A percentile compares a stretch with the other conserved stretches of the same genome.
phyloP scores from a whole-genome alignment of 441 rosid genomes.

The Breynia disticha region DNA sequence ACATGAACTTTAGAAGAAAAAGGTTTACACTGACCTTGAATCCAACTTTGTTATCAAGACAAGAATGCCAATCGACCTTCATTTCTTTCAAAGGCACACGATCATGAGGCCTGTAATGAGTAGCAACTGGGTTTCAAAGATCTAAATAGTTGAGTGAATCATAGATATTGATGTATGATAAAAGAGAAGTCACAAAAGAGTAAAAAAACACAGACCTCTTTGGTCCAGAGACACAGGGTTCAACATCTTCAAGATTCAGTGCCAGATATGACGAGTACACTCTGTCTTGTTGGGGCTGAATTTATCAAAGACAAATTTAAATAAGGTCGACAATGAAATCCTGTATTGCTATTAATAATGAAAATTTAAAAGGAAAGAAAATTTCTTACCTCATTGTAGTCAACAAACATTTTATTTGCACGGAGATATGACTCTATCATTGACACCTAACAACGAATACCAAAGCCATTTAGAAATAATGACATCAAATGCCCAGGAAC shows the following conservation, averaged over 20 bases:
- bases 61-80: slow-evolving; percentile 95
- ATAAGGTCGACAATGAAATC: neutral
- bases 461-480: slow-evolving; percentile 17
- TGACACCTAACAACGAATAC: slow-evolving; percentile 43
- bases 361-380: slow-evolving; percentile 3
- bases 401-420: slow-evolving; percentile 93
- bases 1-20: neutral
- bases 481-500: slow-evolving; percentile 9
- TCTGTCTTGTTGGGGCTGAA: slow-evolving; percentile 90
- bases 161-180: neutral
- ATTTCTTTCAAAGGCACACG: slow-evolving; percentile 85
- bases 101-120: slow-evolving; percentile 78
- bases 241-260: slow-evolving; percentile 67
- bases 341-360: neutral
- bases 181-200: neutral
- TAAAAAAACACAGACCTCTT: slow-evolving; percentile 60
- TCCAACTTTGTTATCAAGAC: slow-evolving; percentile 82
- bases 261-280: slow-evolving; percentile 86
- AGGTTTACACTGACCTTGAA: slow-evolving; percentile 50
- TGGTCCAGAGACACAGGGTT: slow-evolving; percentile 96
- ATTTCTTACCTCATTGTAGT: slow-evolving; percentile 64
- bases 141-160: neutral
- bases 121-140: slow-evolving; percentile 1
- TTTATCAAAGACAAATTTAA: slow-evolving; percentile 4
- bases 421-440: slow-evolving; percentile 96